Evolutionary conservation across 2,329 filamentous ascomycete species (phyloP), one percentile per base, ranked within the genome.

Genomic region (Phyllosticta paracitricarpa): DNA sequence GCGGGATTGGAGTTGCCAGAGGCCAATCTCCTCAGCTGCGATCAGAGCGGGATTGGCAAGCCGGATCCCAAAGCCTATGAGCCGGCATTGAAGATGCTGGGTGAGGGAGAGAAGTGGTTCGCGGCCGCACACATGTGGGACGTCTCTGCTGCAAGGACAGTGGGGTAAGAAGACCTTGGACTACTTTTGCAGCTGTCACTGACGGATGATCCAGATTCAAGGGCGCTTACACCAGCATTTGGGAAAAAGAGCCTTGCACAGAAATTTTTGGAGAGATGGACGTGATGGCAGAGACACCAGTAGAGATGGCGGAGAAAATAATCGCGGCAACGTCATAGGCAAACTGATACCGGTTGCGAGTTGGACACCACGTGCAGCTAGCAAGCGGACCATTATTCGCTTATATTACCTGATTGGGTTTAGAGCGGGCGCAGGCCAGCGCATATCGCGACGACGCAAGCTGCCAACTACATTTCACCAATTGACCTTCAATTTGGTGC

Each of bases 51-150:
- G 0, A 69, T 82, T 19, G 79, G 77, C 1, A 84, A 83, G 68
- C 82, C 82, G 0, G 77, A 75, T 0, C 69, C 77, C 3, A 74
- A 67, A 26, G 77, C 79, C 0, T 84, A 84, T 65, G 66, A 69
- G 63, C 72, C 75, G 1, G 67, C 80, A 5, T 68, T 79, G 35
- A 73, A 74, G n/a, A 69, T 67, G 56, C 76, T 83, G 61, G 74
- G 65, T 0, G 71, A 65, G 2, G 67, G 78, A 53, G 63, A 69
- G 63, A 76, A 75, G 54, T 84, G 81, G 81, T 84, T 84, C 67
- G 82, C 80, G 0, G 82, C 82, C 1, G 82, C 81, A 24, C 82
- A 84, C 70, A 80, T 81, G 75, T 84, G 82, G 82, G 82, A 85
- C 72, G 81, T 82, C 1, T 40, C 35, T 40, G 35, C 35, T 40